A percentile compares a stretch with the other conserved stretches of the same genome.
phyloP scores from a whole-genome alignment of 768 basidiomycete species.

The Serendipita sp. region DNA sequence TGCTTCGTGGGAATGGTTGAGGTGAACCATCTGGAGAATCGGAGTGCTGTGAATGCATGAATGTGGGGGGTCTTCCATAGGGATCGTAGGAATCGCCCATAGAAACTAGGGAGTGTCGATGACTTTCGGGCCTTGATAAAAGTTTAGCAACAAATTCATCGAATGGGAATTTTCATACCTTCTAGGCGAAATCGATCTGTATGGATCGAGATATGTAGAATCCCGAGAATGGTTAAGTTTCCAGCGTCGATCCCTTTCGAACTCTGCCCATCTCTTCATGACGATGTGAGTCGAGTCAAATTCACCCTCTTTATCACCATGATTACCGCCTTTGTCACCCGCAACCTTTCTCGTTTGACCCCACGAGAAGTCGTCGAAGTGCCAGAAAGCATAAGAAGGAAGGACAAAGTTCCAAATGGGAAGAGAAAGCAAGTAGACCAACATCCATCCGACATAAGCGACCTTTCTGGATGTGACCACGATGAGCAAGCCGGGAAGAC shows the following conservation, averaged over 20 bases:
- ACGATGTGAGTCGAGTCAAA: constrained; percentile 94
- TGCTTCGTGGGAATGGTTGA: constrained; percentile 25
- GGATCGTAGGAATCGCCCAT: constrained; percentile 55
- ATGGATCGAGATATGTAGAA: constrained; percentile 43
- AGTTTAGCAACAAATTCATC: no score
- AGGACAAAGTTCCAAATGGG: constrained; percentile 96
- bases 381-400: constrained; percentile 95
- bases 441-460: constrained; percentile 94
- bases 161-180: constrained; percentile 24
- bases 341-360: constrained; percentile 77
- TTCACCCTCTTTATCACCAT: constrained; percentile 91
- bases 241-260: constrained; percentile 90
- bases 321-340: constrained; percentile 52
- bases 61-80: constrained; percentile 7
- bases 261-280: constrained; percentile 99
- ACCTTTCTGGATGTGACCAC: constrained; percentile 90
- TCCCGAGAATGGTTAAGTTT: constrained; percentile 78
- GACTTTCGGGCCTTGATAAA: constrained; percentile 16
- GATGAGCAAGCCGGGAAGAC: constrained; percentile 88
- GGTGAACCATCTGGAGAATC: constrained; percentile 5
- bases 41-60: constrained; percentile 1
- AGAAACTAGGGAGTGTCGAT: constrained; percentile 61
- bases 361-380: constrained; percentile 98
- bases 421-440: constrained; percentile 78
- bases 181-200: constrained; percentile 28